Percentiles rank a stretch among this genome's conserved stretches.
These are phyloP conservation scores for Vanilla planifolia DNA, from an alignment of 106 monocot genomes.

Conservation along the genomic window DNA sequence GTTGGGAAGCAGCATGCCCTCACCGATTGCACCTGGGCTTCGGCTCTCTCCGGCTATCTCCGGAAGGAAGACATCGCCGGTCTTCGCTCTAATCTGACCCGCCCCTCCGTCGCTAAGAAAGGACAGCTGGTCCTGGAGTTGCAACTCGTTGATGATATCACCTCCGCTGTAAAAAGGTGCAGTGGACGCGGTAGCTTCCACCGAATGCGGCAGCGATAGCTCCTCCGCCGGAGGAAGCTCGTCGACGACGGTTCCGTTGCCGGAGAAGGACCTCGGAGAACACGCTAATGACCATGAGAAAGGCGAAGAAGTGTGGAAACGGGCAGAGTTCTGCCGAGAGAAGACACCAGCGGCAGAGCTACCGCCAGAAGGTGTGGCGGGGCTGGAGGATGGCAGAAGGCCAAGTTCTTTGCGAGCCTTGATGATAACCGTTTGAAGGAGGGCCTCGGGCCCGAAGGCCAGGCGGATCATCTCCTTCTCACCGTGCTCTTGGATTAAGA, in stretches of 20 bases:
- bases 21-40: conserved; percentile 10
- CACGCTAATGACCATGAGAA: background rate
- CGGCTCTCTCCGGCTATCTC: conserved; percentile 22
- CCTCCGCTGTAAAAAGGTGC: background rate
- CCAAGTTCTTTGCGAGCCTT: conserved; percentile 57
- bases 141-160: conserved; percentile 36
- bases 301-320: background rate
- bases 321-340: conserved; percentile 43
- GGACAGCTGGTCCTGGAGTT: conserved; percentile 44
- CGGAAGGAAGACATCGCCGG: background rate
- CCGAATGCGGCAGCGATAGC: background rate
- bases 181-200: too few relatives aligned
- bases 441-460: conserved; percentile 70
- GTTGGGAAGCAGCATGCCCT: conserved; percentile 20
- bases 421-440: conserved; percentile 55
- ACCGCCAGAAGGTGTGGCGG: conserved; percentile 2
- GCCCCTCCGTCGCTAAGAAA: conserved; percentile 64
- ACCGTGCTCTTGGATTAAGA: conserved; percentile 71
- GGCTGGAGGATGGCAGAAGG: conserved; percentile 17
- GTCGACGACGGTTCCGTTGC: background rate
- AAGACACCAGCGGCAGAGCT: conserved; percentile 21
- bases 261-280: background rate
- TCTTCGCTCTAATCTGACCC: conserved; percentile 29
- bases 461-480: conserved; percentile 86
- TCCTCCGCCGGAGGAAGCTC: background rate